Base-by-base conservation (phyloP, 2,329 filamentous ascomycete genomes). In the Pezizomycotina sp. region DNA sequence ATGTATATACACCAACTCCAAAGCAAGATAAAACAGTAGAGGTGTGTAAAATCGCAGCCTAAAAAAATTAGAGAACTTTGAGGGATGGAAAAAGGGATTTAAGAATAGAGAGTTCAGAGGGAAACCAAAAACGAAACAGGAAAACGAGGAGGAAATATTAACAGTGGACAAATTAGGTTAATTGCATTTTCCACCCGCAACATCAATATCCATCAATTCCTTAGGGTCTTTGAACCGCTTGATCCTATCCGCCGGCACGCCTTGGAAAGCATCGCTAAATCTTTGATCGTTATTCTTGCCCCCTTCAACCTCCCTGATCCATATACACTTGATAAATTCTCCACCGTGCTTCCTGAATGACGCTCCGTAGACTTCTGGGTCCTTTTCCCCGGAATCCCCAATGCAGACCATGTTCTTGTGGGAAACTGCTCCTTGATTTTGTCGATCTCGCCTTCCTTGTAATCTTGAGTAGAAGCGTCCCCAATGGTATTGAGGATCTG, bases 291-390 rank as follows among this genome's bases (percentile, higher is more conserved):
- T 45, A 25, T 52, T 52, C 8, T 51, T 41, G 10, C 47, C 50
- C 3, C 42, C 47, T 24, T 47, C 21, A 7, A 52, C 50, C 4
- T 43, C 36, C 13, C 50, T 42, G 18, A 52, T 50, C 30, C 38
- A 76, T 30, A 95, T 89, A 8, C 78, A 68, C 44, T 71, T 69
- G 43, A 93, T 70, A 82, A 82, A 93, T 4, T 68, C 70, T 0
- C 83, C 93, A 4, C 67, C 70, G 0, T 74, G 72, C n/a, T n/a
- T n/a, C n/a, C n/a, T n/a, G n/a, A n/a, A n/a, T n/a, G n/a, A n/a
- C n/a, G n/a, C n/a, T 21, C 75, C 84, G 53, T 93, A 95, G 0
- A 79, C 72, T 55, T 95, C 86, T 0, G 86, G 84, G 50, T 95
- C 86, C 15, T 71, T 76, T 57, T 93, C 84, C 0, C 84, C 93